phyloP scores from a whole-genome alignment of 2,329 filamentous ascomycete species.

The Lizonia empirigonia region DNA sequence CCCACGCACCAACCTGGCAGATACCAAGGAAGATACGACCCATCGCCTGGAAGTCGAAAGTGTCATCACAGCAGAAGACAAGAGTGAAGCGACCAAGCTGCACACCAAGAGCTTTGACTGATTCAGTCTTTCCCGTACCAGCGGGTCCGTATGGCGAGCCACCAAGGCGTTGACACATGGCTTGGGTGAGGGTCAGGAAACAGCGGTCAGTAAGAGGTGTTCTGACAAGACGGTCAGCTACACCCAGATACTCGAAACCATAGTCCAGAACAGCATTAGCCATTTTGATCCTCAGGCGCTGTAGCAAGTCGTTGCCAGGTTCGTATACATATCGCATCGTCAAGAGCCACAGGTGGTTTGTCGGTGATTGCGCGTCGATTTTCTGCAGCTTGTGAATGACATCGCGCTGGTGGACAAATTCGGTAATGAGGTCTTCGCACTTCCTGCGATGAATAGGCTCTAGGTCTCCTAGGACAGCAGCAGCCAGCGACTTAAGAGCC shows the following conservation, averaged over 20 bases:
- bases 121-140: conserved; percentile 98
- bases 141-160: conserved; percentile 97
- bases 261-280: conserved; percentile 95
- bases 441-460: conserved; percentile 89
- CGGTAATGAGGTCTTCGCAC: conserved; percentile 97
- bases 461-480: conserved; percentile 87
- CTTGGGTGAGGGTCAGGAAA: conserved; percentile 96
- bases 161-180: conserved; percentile 90
- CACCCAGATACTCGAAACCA: conserved; percentile 96
- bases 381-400: conserved; percentile 84
- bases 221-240: conserved; percentile 92
- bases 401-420: conserved; percentile 97
- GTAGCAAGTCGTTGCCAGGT: conserved; percentile 77
- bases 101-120: conserved; percentile 95
- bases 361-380: conserved; percentile 73
- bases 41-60: conserved; percentile 99
- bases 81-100: conserved; percentile 97
- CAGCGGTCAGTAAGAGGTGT: conserved; percentile 97
- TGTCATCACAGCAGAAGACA: conserved; percentile 99
- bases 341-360: conserved; percentile 89
- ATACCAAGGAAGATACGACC: conserved; percentile 99
- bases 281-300: conserved; percentile 91
- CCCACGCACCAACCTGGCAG: conserved; percentile 98
- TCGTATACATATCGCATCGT: conserved; percentile 97
- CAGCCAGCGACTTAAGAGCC: conserved; percentile 82